Conservation (phyloP, 495 filamentous ascomycete genomes). For the Durotheca rogersii region DNA sequence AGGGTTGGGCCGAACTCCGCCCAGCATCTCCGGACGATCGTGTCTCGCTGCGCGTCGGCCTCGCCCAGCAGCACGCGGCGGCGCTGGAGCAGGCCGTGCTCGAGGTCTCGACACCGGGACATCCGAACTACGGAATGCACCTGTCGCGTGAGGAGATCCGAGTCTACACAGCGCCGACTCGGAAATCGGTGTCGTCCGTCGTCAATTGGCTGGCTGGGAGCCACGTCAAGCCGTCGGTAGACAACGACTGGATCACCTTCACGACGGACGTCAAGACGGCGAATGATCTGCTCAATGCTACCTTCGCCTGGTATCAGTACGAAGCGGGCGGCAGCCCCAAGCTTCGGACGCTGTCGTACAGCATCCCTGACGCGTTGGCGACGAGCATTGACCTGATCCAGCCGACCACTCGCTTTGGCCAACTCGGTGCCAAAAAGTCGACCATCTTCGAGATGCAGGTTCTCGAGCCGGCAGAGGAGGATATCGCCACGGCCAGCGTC, state of each 20-base stretch:
- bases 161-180: slow-evolving; percentile 46
- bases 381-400: slow-evolving; percentile 57
- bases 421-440: slow-evolving; percentile 32
- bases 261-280: slow-evolving; percentile 49
- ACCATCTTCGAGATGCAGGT: slow-evolving; percentile 41
- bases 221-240: slow-evolving; percentile 43
- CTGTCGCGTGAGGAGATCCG: slow-evolving; percentile 48
- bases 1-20: slow-evolving; percentile 46
- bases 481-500: slow-evolving; percentile 3
- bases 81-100: slow-evolving; percentile 51
- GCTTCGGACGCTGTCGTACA: slow-evolving; percentile 60
- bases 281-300: slow-evolving; percentile 51
- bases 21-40: slow-evolving; percentile 32
- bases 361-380: slow-evolving; percentile 53
- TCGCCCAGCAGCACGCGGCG: slow-evolving; percentile 51
- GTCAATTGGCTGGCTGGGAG: slow-evolving; percentile 47
- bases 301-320: slow-evolving; percentile 47
- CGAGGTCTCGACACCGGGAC: slow-evolving; percentile 52
- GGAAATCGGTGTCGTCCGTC: slow-evolving; percentile 40
- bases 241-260: slow-evolving; percentile 53
- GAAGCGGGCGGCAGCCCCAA: slow-evolving; percentile 30
- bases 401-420: slow-evolving; percentile 59
- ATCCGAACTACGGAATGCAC: slow-evolving; percentile 52
- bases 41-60: slow-evolving; percentile 45
- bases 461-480: slow-evolving; percentile 23